Base-by-base conservation (phyloP, 2,329 filamentous ascomycete species). In the Metarhizium anisopliae region DNA sequence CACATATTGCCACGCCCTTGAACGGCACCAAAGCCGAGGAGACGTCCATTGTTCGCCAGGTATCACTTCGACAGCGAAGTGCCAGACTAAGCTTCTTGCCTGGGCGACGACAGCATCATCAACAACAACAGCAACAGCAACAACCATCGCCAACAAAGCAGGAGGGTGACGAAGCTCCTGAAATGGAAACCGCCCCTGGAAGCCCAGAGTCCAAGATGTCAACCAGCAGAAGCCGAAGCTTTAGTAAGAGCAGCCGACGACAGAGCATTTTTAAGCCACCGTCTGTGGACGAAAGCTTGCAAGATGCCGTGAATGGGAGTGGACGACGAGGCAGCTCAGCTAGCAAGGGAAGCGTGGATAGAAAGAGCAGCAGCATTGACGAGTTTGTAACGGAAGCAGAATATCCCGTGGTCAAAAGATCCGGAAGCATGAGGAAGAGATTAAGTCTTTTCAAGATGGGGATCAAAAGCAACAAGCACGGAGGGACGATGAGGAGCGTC, bases 381-480 rank as follows among this genome's bases (percentile, higher is more conserved):
- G 63, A 64, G 20, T 59, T 65, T 10, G 62, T 66, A 50, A 54
- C 63, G 25, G 54, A 55, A 0, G 62, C 66, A 36, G 67, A 65
- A 47, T 75, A 70, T 42, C 66, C 68, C 10, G 51, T 52, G 0
- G 49, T 74, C 42, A 67, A 70, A 55, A 77, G 78, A 64, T 80
- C 81, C 53, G 82, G 81, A 40, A 87, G 84, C 56, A 81, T 95
- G 61, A 84, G 86, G 72, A 93, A 90, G 74, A 75, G 90, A 65
- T 77, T 95, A 61, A 94, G 89, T 68, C 76, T 91, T 64, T 76
- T 95, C 65, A 89, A 87, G 68, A 77, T 91, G 52, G 85, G 87
- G 35, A 86, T 84, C 68, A 90, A 88, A 73, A 75, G 74, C 50
- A 83, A 80, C 66, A 85, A 83, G 68, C 73, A 69, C 51, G 76